Conservation (phyloP, 352 stramenopile genomes). For the Pythium periplocum region DNA sequence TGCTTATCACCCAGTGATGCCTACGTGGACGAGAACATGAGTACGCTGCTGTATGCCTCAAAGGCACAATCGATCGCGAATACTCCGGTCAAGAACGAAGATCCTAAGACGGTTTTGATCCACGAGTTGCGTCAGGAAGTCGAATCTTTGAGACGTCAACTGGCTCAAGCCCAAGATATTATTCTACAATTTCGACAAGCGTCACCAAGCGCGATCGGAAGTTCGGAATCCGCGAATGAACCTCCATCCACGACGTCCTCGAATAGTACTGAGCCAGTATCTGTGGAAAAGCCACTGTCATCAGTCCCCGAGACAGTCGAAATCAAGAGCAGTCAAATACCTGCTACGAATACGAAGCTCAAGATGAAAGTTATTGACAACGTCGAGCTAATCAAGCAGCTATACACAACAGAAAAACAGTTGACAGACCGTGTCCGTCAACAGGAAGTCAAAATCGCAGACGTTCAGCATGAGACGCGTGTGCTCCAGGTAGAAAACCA, state of each 20-base stretch:
- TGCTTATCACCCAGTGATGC: constrained; percentile 51
- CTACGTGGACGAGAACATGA: constrained; percentile 58
- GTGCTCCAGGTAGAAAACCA: constrained; percentile 53
- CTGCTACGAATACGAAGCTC: constrained; percentile 20
- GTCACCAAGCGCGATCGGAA: neutral
- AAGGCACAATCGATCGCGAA: constrained; percentile 53
- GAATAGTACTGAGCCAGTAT: neutral
- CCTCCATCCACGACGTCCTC: neutral
- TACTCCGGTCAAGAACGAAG: constrained; percentile 35
- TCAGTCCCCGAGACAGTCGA: neutral
- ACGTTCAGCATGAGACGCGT: constrained; percentile 29
- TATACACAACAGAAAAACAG: constrained; percentile 41
- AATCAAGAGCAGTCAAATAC: constrained; percentile 1
- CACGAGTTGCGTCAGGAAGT: constrained; percentile 32
- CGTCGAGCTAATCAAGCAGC: constrained; percentile 49
- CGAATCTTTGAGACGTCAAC: constrained; percentile 21
- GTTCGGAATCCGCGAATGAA: neutral
- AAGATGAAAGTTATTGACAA: constrained; percentile 57
- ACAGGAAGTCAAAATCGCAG: constrained; percentile 19
- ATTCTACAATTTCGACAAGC: constrained; percentile 33
- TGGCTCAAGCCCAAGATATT: constrained; percentile 32
- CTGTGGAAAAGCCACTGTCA: neutral
- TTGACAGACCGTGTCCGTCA: constrained; percentile 19
- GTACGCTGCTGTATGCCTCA: constrained; percentile 54
- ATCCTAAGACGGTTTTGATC: constrained; percentile 46